Evolutionary conservation across 495 filamentous ascomycete species (phyloP), one percentile per base, ranked within the genome.

Genomic region (Aspergillus affinis): DNA sequence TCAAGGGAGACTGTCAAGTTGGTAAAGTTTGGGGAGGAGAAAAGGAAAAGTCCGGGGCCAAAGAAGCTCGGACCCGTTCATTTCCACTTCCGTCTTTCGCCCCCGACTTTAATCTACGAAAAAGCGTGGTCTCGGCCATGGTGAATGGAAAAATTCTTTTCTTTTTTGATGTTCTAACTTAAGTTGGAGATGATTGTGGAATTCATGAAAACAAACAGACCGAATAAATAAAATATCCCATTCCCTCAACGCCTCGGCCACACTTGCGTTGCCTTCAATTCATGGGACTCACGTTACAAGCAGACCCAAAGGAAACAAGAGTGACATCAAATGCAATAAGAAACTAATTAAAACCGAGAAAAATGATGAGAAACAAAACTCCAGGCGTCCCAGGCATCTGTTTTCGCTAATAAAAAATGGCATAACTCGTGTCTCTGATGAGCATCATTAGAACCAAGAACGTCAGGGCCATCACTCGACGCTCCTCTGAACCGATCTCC

Each of bases 401-500:
- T 4, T 17, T 15, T 41, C 36, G 36, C 36, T 41, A 17, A 15
- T 41, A 15, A 15, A 15, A 4, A 15, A 41, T 41, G 36, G 36
- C 36, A 41, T 41, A 8, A 15, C 6, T 41, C 13, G 36, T 17
- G 10, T 32, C 29, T 10, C 10, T 8, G 29, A 26, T 10, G 29
- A 32, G 13, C 36, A 15, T 41, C 6, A 41, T 15, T 1, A 2
- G 36, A 12, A 13, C 12, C 12, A 41, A 15, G 36, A 2, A 2
- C 13, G 36, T 19, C 15, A n/a, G 48, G 4, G 1, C 23, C 23
- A 26, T 26, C 62, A 86, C 77, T 85, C 82, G 51, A 73, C 62
- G 59, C 82, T 86, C 17, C 74, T 69, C 67, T 84, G 82, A 5
- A 86, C 80, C 13, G 79, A 78, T 29, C 81, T 65, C 56, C 94